Evolutionary conservation across 2,329 filamentous ascomycete genomes (phyloP), one percentile per base, ranked within the genome.

Genomic region (Colletotrichum eleusines): DNA sequence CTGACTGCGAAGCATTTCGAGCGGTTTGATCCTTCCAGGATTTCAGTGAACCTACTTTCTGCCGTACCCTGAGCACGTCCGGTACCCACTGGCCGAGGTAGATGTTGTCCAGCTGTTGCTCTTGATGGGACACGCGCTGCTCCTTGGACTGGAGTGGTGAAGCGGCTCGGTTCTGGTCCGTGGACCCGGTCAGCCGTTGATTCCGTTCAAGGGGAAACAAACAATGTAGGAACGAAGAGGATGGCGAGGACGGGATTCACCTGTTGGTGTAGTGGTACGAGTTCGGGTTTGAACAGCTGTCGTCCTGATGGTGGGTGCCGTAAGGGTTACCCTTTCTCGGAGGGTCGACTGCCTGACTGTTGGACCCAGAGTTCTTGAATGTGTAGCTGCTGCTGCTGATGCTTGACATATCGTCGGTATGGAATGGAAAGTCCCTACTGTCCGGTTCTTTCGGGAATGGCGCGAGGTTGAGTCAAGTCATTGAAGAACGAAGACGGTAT

Each of bases 231-330:
- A 2, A 11, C 9, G 16, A 31, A 7, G 6, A 8, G 18, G 31
- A 23, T 1, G 1, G 42, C 3, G 53, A n/a, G 9, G 16, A 16
- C 48, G 60, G 46, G 38, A 77, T 84, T 73, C 78, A 88, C 87
- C 68, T 77, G 83, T 92, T 92, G 63, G 89, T 91, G 77, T 92
- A 92, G 77, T 92, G 90, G 78, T 90, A 91, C 11, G 84, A 80
- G 80, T 91, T 91, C 35, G 81, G 80, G 77, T 90, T 89, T 63
- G 84, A 74, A 6, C 85, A 87, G 59, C 79, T 75, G 73, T 83
- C 84, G 73, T 88, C 88, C 73, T 91, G 91, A 80, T 90, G 87
- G 42, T 90, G 89, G 57, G 85, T 79, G 79, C 89, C 91, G 76
- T 89, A 92, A 81, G 89, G 87, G 80, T 92, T 92, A 73, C 91